Evolutionary conservation across 345 rosid genomes (phyloP), one percentile per base, ranked within the genome.

Genomic region (Reutealis trisperma): DNA sequence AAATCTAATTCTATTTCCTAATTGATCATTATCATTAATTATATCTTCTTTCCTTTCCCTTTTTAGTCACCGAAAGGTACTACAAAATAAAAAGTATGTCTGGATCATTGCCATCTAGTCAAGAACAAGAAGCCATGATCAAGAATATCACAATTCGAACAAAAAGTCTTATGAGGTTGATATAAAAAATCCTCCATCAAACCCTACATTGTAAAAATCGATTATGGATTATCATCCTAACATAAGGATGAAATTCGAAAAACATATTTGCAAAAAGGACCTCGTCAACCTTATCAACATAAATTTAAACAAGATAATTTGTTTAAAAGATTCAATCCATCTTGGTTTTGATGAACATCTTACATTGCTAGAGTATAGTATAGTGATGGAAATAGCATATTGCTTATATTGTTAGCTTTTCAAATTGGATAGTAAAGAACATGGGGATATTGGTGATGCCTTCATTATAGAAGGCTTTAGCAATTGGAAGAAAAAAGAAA

Each of bases 401-500:
- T 63, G 11, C 21, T 63, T 63, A 2, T 63, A 8, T 63, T 63
- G 41, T 25, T 61, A 32, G 3, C 67, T 63, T 4, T 63, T 63
- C 2, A 63, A 63, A 34, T 30, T 12, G 9, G 1, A 22, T 5
- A 37, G 6, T 37, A 37, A 37, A 37, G 6, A 5, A 6, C 41
- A 37, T 37, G 41, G 5, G 5, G 75, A 51, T 22, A 7, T 37
- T 45, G 49, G 16, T 60, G 78, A 65, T 58, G 19, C 67, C 8
- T 70, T 69, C 45, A 7, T 70, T 45, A 7, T n/a, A 10, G 51
- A 70, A 24, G 73, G 79, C 16, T 76, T 58, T 30, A 3, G 2
- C 0, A 41, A 68, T 54, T 67, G 44, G 22, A 77, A 61, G 13
- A 32, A 32, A 18, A 59, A 70, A 60, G 68, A 27, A 8, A 69